These are phyloP conservation scores for Dictyostelium capitatum DNA, from an alignment of 78 protist genomes.

Conservation along the genomic window DNA sequence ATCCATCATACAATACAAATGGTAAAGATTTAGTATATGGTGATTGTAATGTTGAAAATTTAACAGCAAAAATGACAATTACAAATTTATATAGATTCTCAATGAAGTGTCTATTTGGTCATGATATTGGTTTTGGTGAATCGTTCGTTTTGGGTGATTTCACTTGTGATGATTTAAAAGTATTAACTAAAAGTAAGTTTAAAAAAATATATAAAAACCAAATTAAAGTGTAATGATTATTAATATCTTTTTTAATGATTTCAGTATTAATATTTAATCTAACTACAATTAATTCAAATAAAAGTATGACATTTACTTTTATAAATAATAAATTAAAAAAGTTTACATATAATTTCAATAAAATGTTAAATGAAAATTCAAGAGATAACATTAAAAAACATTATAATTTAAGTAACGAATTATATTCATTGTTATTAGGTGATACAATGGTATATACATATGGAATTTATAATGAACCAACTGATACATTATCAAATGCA, in stretches of 20 bases:
- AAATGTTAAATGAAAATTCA: background rate
- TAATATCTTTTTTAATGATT: too few relatives aligned
- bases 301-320: too few relatives aligned
- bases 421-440: background rate
- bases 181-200: background rate
- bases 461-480: background rate
- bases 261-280: background rate
- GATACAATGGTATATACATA: background rate
- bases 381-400: background rate
- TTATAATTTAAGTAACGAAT: background rate
- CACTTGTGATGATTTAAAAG: background rate
- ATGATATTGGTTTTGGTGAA: constrained; percentile 11
- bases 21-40: background rate
- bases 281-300: background rate
- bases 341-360: background rate
- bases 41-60: background rate
- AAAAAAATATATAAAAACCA: too few relatives aligned
- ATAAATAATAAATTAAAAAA: too few relatives aligned
- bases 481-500: background rate
- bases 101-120: background rate
- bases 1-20: background rate
- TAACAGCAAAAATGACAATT: too few relatives aligned
- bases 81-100: too few relatives aligned
- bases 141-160: background rate
- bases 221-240: too few relatives aligned